These are phyloP conservation scores for Areca catechu DNA, from an alignment of 176 grass and related monocot species.

Conservation along the genomic window DNA sequence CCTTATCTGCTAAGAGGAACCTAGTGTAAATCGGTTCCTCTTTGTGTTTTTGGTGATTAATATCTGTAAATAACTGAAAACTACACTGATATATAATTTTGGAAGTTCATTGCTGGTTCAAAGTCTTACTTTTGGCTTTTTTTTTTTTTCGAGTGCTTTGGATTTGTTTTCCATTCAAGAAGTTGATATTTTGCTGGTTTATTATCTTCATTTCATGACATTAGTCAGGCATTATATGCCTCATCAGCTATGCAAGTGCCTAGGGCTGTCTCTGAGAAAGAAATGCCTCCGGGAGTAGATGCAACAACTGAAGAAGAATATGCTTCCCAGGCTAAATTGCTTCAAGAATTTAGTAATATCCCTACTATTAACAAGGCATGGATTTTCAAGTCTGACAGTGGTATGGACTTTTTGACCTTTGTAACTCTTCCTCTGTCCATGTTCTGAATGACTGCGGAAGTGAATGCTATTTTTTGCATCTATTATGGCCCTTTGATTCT, in stretches of 20 bases:
- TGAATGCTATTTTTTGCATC: neutral
- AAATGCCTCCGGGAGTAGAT: conserved; percentile 52
- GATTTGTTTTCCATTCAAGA: neutral
- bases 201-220: neutral
- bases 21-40: no score
- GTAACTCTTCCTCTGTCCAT: neutral
- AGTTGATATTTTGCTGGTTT: neutral
- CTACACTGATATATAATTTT: no score
- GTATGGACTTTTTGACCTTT: conserved; percentile 18
- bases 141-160: no score
- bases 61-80: no score
- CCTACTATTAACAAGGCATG: conserved; percentile 70
- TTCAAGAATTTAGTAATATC: conserved; percentile 61
- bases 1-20: no score
- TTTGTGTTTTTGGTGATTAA: no score
- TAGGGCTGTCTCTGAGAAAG: conserved; percentile 27
- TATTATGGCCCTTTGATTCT: neutral
- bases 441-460: conserved; percentile 5
- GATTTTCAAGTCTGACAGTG: conserved; percentile 63
- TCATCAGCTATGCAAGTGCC: conserved; percentile 20
- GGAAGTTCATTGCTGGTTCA: no score
- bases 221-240: conserved; percentile 4
- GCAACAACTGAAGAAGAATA: conserved; percentile 48
- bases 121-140: no score
- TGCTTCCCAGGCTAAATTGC: conserved; percentile 59